These are phyloP conservation scores for Mrakia frigida DNA, from an alignment of 768 basidiomycete genomes.

Conservation along the genomic window DNA sequence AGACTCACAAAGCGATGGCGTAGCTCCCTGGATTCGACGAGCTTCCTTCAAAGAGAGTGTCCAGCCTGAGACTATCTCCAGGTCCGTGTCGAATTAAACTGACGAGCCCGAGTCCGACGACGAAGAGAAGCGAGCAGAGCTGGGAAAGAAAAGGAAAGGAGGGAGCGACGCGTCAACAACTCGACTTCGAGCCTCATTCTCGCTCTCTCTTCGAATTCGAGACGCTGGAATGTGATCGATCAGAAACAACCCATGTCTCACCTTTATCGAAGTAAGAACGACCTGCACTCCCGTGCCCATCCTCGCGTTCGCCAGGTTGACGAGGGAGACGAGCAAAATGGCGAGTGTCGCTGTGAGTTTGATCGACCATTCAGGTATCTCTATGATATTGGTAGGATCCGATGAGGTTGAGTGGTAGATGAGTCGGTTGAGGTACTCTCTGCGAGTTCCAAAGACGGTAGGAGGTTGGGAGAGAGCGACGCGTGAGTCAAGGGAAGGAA, in stretches of 20 bases:
- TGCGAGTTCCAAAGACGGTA: not conserved
- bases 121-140: conserved; percentile 54
- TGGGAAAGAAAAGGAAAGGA: conserved; percentile 50
- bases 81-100: not conserved
- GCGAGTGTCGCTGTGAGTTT: conserved; percentile 53
- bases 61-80: conserved; percentile 39
- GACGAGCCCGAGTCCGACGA: conserved; percentile 20
- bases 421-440: conserved; percentile 83
- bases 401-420: conserved; percentile 63
- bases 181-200: not conserved
- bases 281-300: conserved; percentile 76
- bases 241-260: no score
- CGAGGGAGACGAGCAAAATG: conserved; percentile 62
- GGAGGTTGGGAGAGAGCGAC: not conserved
- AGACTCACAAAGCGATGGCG: conserved; percentile 63
- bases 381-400: conserved; percentile 1
- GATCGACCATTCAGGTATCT: conserved; percentile 83
- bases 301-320: conserved; percentile 72
- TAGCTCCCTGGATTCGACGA: conserved; percentile 10
- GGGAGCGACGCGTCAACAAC: not conserved
- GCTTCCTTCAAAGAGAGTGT: conserved; percentile 49
- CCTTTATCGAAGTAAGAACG: conserved; percentile 84
- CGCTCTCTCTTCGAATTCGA: not conserved
- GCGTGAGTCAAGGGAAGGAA: not conserved
- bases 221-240: no score